Percentiles rank a stretch among this genome's conserved stretches.
Conservation (phyloP, 352 stramenopile genomes). For the Phytophthora sp. region DNA sequence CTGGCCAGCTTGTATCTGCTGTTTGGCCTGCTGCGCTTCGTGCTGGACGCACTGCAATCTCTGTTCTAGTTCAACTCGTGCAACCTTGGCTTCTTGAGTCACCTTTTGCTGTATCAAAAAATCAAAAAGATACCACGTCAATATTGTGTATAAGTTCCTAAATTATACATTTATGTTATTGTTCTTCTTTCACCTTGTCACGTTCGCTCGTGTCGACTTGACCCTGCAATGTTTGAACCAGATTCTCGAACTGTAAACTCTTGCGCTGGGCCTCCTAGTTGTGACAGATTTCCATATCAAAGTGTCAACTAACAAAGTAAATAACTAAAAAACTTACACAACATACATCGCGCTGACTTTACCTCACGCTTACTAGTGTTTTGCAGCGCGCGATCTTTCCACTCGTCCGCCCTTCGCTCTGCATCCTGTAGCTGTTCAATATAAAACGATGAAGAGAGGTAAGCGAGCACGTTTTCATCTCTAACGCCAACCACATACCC, state of each 20-base stretch:
- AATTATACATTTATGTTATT: no score
- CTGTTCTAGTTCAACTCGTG: conserved; percentile 39
- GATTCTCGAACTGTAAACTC: conserved; percentile 23
- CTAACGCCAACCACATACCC: conserved; percentile 21
- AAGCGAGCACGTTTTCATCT: no score
- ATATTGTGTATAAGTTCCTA: no score
- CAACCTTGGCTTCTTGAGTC: conserved; percentile 29
- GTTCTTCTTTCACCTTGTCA: conserved; percentile 39
- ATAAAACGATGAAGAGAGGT: no score
- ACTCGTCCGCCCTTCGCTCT: conserved; percentile 43
- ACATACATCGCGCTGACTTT: neutral
- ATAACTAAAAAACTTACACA: neutral
- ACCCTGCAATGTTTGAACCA: conserved; percentile 17
- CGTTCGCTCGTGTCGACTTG: conserved; percentile 18
- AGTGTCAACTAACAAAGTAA: no score
- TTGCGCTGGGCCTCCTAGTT: conserved; percentile 24
- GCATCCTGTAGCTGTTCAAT: conserved; percentile 39
- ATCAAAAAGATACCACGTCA: neutral
- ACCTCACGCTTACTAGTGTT: conserved; percentile 53
- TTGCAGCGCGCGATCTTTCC: conserved; percentile 47
- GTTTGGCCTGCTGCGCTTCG: conserved; percentile 21
- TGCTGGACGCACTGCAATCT: conserved; percentile 21
- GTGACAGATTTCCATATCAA: neutral
- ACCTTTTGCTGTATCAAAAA: conserved; percentile 41
- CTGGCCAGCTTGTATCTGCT: conserved; percentile 21